Evolutionary conservation across 768 basidiomycete genomes (phyloP), one percentile per base, ranked within the genome.

Genomic region (Hypsizygus marmoreus): DNA sequence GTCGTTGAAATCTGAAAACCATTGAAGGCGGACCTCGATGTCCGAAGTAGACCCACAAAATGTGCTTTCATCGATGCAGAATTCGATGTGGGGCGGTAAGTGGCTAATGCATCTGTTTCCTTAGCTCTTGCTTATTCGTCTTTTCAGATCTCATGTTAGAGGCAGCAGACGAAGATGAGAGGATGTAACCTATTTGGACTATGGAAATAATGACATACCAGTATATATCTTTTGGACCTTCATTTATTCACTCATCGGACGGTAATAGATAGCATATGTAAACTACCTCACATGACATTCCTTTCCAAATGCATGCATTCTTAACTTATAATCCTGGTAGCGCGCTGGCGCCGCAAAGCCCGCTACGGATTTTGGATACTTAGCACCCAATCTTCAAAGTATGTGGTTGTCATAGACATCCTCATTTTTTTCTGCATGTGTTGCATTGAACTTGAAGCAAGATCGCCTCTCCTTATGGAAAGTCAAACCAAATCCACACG

Each of bases 21-120:
- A 7, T 35, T 31, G 9, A 39, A 76, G 75, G 44, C 67, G 73
- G 10, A 56, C 60, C 29, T 74, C 62, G 53, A 69, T 66, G 63
- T 68, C 62, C 16, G 75, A 70, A 23, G 67, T 74, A 31, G 74
- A 77, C 48, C 68, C 71, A 2, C 71, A 76, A 48, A 68, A 77
- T 45, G 70, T 84, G 16, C 62, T 82, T 14, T 72, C 75, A 14
- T 77, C 83, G 9, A 77, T 86, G 67, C 76, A 84, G 49, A 76
- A 73, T 48, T 86, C 85, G n/a, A 71, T 80, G 40, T 88, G 86
- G 86, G 80, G 81, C 57, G 84, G 86, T 84, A 55, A 56, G 83
- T 65, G 11, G 34, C n/a, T 36, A 6, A 17, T 13, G 14, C 25
- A 43, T 9, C 16, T 26, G 10, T 35, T 2, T 30, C 14, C 33